Percentiles rank a stretch among this genome's conserved stretches.
phyloP scores from a whole-genome alignment of 805 yeast genomes.

The Hanseniaspora pseudoguilliermondii region DNA sequence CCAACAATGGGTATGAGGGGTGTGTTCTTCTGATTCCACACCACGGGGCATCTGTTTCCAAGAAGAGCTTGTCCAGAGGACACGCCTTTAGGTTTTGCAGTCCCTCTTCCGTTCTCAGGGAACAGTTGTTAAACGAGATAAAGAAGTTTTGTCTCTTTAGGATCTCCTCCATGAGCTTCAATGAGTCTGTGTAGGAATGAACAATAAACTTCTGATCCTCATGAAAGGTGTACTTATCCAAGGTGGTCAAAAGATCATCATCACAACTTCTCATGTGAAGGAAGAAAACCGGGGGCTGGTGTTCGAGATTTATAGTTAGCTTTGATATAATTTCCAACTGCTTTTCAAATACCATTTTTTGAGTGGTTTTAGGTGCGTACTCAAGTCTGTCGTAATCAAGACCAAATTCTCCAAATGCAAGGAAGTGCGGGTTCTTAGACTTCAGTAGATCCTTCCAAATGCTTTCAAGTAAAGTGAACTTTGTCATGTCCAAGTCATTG shows the following conservation, averaged over 20 bases:
- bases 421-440: constrained; percentile 38
- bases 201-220: constrained; percentile 56
- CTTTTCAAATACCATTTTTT: constrained; percentile 48
- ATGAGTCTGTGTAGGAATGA: constrained; percentile 86
- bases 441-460: constrained; percentile 42
- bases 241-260: constrained; percentile 56
- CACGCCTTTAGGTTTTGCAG: constrained; percentile 37
- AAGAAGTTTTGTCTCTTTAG: constrained; percentile 26
- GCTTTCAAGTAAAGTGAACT: constrained; percentile 32
- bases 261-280: constrained; percentile 82
- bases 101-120: constrained; percentile 44
- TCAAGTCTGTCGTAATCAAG: constrained; percentile 84
- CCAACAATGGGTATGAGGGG: constrained; percentile 46
- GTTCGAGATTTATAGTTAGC: constrained; percentile 28
- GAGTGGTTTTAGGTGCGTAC: constrained; percentile 57
- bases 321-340: constrained; percentile 50
- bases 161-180: constrained; percentile 47
- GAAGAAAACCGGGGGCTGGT: constrained; percentile 60
- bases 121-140: constrained; percentile 87
- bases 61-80: constrained; percentile 59
- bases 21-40: constrained; percentile 77
- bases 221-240: constrained; percentile 40
- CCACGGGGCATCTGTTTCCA: constrained; percentile 98
- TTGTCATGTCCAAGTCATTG: constrained; percentile 12
- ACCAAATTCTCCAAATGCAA: constrained; percentile 92